Evolutionary conservation across 1,284 basidiomycete genomes (phyloP), one percentile per base, ranked within the genome.

Genomic region (Sporisorium exsertum): DNA sequence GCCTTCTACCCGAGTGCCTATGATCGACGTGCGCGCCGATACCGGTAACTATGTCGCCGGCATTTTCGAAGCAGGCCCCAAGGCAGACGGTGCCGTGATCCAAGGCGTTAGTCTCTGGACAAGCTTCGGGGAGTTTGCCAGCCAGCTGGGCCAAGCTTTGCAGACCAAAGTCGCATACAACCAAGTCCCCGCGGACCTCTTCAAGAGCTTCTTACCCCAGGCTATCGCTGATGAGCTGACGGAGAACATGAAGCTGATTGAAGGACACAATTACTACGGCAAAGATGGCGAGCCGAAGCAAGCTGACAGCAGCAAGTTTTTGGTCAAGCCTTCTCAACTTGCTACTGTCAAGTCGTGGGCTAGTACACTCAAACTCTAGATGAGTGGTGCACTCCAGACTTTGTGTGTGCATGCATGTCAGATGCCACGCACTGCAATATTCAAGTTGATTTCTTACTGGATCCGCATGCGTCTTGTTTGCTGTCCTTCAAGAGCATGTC

Each of bases 21-120:
- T 75, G 22, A 57, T 78, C 53, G 75, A 81, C 33, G 53, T 60
- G 24, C 20, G 42, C n/a, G 57, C 40, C 18, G 80, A 82, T 42
- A 68, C 72, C 16, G 80, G 80, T 32, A 69, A 68, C 3, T 81
- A 64, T 60, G 80, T 79, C 8, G 49, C 61, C 9, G 78, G 55
- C 27, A 65, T 78, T 26, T 57, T 81, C 29, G 62, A 79, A 42
- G 58, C 68, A 6, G 68, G 58, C n/a, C 26, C 47, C 18, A 42
- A 54, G 4, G 69, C 64, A 54, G 61, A 72, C 47, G 69, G 69
- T 32, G 58, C 67, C 32, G 60, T 7, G n/a, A 57, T 74, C 20
- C 67, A 74, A n/a, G 65, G 35, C 12, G 62, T 74, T 46, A 65
- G 66, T 56, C 46, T 63, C 45, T 74, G 72, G 72, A 59, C 69